Base-by-base conservation (phyloP, 768 basidiomycete genomes). In the Dentipellis fragilis region DNA sequence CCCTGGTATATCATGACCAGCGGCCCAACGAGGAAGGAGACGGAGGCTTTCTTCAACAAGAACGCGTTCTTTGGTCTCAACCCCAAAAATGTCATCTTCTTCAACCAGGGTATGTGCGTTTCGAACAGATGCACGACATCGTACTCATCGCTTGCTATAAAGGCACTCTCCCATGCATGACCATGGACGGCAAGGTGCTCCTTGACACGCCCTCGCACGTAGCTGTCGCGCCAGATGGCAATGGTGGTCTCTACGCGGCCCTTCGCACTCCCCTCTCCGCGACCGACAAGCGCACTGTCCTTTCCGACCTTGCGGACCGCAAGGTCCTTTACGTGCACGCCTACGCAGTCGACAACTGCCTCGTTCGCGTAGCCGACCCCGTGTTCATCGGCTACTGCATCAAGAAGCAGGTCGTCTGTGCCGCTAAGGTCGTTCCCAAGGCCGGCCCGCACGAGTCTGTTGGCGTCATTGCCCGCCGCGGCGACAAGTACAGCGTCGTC, bases 1-100 rank as follows among this genome's bases (percentile, higher is more conserved):
- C 90, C 91, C 38, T 98, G 96, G 96, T 98, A 97, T 73, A 84
- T 99, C 65, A 99, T 99, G 96, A 98, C 95, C 55, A 93, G 90
- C 66, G 94, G 94, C 21, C 96, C 95, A 39, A 99, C 96, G 37
- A 82, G 93, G 61, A 75, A 71, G 40, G 88, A 86, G 37, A 98
- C 96, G 21, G 89, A 91, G 69, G 73, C 72, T 23, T 98, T 87
- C 77, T 97, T 98, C 72, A 73, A 72, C 58, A 73, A 80, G 58
- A 78, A 93, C 71, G 68, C 70, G 2, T 89, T 78, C 73, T 99
- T 97, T 66, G 94, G 95, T 4, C 78, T 99, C 58, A 67, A 84
- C 52, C 66, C 81, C 56, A 75, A 82, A 59, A 85, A 96, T 63
- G 85, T 99, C 58, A 74, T 97, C 51, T 79, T 99, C 72, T 99